Evolutionary conservation across 371 early-diverging fungal genomes (phyloP), one percentile per base, ranked within the genome.

Genomic region (Syncephalastrum sp.): DNA sequence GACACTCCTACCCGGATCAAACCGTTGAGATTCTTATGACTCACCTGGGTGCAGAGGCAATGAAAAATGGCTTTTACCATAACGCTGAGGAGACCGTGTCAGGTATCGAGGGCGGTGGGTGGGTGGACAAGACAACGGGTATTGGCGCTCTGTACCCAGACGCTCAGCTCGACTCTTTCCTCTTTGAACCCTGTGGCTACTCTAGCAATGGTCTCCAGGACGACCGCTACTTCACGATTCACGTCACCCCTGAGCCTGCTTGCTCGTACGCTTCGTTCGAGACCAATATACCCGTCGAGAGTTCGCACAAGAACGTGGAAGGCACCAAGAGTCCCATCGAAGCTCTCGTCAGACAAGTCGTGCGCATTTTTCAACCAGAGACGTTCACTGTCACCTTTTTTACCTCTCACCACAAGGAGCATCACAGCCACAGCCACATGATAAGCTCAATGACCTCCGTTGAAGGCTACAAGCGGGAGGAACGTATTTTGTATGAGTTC

Each of bases 251-350:
- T 6, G 98, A 97, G 69, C 89, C 85, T n/a, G 77, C 79, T 57
- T 97, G 95, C 83, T 95, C 96, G 17, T 97, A 95, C 63, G 98
- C 98, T 15, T 92, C 92, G n/a, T 95, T 97, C 64, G 98, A 97
- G 74, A 92, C 95, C 42, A 94, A 92, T 64, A 83, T 95, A 54
- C 90, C 94, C 12, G 81, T 89, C 21, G 64, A 70, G 49, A 50
- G 57, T 23, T 57, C 73, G 44, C 68, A 67, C 48, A 38, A 41
- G 8, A 54, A 23, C 14, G 54, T 44, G 10, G 51, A 60, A 25
- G 66, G 41, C 21, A 42, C 14, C 21, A 54, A 25, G 17, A 55
- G 48, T 13, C 61, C 67, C 19, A 68, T 63, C 21, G 64, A 60
- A 23, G 51, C 60, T 14, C 79, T 92, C 44, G 84, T 97, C 50